These are phyloP conservation scores for Lachnellula subtilissima DNA, from an alignment of 2,329 filamentous ascomycete species.

Conservation along the genomic window DNA sequence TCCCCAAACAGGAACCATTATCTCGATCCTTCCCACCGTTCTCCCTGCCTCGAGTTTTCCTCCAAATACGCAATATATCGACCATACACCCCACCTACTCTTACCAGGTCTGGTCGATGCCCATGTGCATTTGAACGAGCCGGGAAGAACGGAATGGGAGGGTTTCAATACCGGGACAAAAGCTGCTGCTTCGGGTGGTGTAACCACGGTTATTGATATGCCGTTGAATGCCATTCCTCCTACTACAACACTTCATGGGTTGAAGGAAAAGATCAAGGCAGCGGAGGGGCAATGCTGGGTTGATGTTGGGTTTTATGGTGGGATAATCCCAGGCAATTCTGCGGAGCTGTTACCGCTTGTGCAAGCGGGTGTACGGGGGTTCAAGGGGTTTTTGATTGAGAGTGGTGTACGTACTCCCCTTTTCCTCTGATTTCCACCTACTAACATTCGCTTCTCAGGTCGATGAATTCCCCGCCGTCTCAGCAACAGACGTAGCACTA, in stretches of 20 bases:
- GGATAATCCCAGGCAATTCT: constrained; percentile 85
- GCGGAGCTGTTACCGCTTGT: constrained; percentile 75
- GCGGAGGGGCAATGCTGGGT: constrained; percentile 91
- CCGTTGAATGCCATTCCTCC: constrained; percentile 95
- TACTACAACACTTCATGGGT: constrained; percentile 78
- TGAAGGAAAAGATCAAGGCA: constrained; percentile 81
- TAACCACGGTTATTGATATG: constrained; percentile 97
- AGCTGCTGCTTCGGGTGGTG: constrained; percentile 90
- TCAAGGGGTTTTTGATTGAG: constrained; percentile 97
- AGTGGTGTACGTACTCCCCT: constrained; percentile 66
- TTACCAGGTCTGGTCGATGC: constrained; percentile 92
- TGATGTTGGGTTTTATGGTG: constrained; percentile 97
- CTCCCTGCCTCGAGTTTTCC: constrained; percentile 75
- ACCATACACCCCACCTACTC: constrained; percentile 80
- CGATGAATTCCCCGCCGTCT: constrained; percentile 93
- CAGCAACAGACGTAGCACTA: constrained; percentile 68
- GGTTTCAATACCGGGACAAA: constrained; percentile 93
- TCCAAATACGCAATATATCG: constrained; percentile 64
- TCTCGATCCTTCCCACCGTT: constrained; percentile 66
- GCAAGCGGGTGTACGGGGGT: constrained; percentile 80
- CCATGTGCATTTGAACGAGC: constrained; percentile 96
- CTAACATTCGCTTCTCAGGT: constrained; percentile 50
- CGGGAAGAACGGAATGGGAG: constrained; percentile 96
- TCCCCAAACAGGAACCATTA: constrained; percentile 75
- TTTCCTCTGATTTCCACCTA: not conserved